phyloP scores from a whole-genome alignment of 192 early-diverging fungal genomes.

The Cladochytrium replicatum region DNA sequence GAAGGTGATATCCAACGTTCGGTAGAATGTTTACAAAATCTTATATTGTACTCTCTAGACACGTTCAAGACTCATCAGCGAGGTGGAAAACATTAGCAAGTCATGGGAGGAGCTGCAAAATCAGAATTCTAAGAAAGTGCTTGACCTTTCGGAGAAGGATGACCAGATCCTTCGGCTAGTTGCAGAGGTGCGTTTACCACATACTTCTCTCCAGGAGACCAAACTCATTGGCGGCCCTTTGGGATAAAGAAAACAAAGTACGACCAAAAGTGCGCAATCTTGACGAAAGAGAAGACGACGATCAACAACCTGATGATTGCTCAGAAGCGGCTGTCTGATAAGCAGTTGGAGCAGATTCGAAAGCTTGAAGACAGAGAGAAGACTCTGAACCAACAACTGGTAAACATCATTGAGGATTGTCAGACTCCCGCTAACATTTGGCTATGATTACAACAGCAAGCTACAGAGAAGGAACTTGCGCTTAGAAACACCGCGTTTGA shows the following conservation, averaged over 20 bases:
- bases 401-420: conserved; percentile 23
- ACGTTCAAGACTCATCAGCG: conserved; percentile 41
- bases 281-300: conserved; percentile 62
- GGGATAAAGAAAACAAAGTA: conserved; percentile 56
- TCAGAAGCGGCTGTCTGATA: conserved; percentile 63
- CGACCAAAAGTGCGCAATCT: conserved; percentile 68
- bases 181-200: conserved; percentile 47
- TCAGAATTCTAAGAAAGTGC: conserved; percentile 68
- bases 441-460: conserved; percentile 28
- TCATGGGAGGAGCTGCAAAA: conserved; percentile 76
- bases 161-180: conserved; percentile 64
- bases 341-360: conserved; percentile 76
- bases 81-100: conserved; percentile 56
- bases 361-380: conserved; percentile 74
- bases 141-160: conserved; percentile 66
- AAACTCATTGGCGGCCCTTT: not conserved
- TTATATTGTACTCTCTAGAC: conserved; percentile 32
- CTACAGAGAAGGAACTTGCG: conserved; percentile 55
- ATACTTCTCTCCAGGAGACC: not conserved
- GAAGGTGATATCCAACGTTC: too few relatives aligned
- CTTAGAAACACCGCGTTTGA: conserved; percentile 38
- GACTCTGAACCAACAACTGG: conserved; percentile 53
- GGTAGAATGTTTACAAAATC: too few relatives aligned
- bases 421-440: not conserved
- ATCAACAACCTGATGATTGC: conserved; percentile 53